Conservation (phyloP, 2,329 filamentous ascomycete species). For the Rhinocladiella mackenziei region DNA sequence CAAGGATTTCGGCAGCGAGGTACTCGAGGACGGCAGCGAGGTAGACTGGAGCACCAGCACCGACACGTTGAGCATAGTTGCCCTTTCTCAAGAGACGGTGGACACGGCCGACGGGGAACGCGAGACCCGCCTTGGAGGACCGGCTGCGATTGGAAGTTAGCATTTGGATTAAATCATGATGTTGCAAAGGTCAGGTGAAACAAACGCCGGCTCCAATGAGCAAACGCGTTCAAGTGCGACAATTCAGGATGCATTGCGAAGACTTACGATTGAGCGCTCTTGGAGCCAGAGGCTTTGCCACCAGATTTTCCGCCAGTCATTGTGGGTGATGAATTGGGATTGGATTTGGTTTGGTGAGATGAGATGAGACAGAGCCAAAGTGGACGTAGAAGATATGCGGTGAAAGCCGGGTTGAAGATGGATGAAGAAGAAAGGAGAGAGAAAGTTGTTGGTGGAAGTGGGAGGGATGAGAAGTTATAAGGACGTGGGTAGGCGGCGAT, state of each 20-base stretch:
- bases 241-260: conserved; percentile 3
- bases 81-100: conserved; percentile 98
- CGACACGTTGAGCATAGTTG: conserved; percentile 99
- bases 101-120: conserved; percentile 98
- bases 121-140: conserved; percentile 98
- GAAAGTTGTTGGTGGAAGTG: conserved; percentile 32
- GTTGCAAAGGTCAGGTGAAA: not conserved
- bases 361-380: conserved; percentile 32
- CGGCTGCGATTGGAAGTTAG: conserved; percentile 60
- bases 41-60: conserved; percentile 96
- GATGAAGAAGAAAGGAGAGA: conserved; percentile 33
- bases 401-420: conserved; percentile 31
- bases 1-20: conserved; percentile 96
- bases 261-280: conserved; percentile 98
- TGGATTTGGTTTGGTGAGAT: conserved; percentile 36
- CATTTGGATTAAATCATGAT: conserved; percentile 15
- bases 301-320: conserved; percentile 99
- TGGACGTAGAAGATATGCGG: conserved; percentile 30
- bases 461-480: conserved; percentile 42
- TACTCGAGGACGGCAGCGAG: conserved; percentile 97
- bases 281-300: conserved; percentile 98
- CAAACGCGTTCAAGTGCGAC: conserved; percentile 36
- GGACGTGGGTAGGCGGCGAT: conserved; percentile 43
- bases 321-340: conserved; percentile 61
- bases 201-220: not conserved